Base-by-base conservation (phyloP, 2,329 filamentous ascomycete species). In the Talaromyces sp. region DNA sequence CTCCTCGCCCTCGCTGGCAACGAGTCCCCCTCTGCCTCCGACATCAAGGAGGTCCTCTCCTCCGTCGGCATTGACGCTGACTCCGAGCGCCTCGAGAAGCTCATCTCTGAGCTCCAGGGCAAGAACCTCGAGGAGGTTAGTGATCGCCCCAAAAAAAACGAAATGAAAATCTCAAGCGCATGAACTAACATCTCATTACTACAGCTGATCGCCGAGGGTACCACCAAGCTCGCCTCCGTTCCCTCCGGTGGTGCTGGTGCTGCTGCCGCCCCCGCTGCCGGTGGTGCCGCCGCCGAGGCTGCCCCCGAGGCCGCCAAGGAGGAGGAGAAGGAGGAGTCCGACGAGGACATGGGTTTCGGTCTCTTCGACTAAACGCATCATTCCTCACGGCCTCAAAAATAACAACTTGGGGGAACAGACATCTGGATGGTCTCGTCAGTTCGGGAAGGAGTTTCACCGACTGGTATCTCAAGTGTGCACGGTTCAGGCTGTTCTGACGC, bases 1-100 rank as follows among this genome's bases (percentile, higher is more conserved):
- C 93, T 99, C 76, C 90, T 97, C 79, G 81, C 82, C 82, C 89
- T 97, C 70, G 93, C 85, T 77, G 94, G 94, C 82, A 97, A 97
- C 86, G 58, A 84, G 82, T 86, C 86, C 63, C 94, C 94, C 70
- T 91, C 89, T 64, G 90, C 89, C 71, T 78, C 79, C 66, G 92
- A 97, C 76, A 81, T 99, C 85, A 94, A 90, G 84, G 76, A 74
- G 61, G 91, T 99, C 71, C 90, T 99, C 76, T 86, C 86, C 73
- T 90, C 93, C 68, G 94, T 97, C 74, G 94, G 94, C 72, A 91
- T 97, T 67, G 94, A 99, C 82, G 89, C 90, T 67, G 94, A 97
- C 70, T 78, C 83, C 61, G 91, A 94, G 61, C 93, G 94, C 74
- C 86, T 97, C 69, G 78, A 86, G 65, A 88, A 87, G 78, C 89